A percentile compares a stretch with the other conserved stretches of the same genome.
These are phyloP conservation scores for Russula olivacea DNA, from an alignment of 768 basidiomycete species.

Conservation along the genomic window DNA sequence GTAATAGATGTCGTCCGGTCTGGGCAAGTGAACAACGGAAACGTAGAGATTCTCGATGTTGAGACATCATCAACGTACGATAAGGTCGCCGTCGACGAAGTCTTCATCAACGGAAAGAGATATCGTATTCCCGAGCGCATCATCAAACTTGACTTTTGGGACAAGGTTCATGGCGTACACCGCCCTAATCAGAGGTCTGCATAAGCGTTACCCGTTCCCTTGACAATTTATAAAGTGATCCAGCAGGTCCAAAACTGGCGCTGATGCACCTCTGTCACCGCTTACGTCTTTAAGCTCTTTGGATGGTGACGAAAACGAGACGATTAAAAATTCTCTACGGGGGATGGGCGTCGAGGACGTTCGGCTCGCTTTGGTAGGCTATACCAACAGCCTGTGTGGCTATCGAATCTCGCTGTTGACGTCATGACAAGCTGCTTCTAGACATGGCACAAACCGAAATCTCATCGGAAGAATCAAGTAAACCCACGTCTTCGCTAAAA, in stretches of 20 bases:
- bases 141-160: conserved; percentile 95
- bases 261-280: conserved; percentile 29
- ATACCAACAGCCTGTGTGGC: background rate
- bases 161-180: conserved; percentile 44
- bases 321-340: conserved; percentile 2
- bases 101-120: conserved; percentile 79
- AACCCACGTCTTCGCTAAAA: conserved; percentile 1
- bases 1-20: conserved; percentile 72
- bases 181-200: conserved; percentile 17
- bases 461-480: conserved; percentile 3
- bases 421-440: conserved; percentile 16
- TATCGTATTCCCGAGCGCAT: conserved; percentile 91
- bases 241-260: conserved; percentile 14
- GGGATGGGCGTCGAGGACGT: conserved; percentile 23
- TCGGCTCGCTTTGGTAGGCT: conserved; percentile 21
- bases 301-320: conserved; percentile 21
- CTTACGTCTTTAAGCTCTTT: conserved; percentile 28
- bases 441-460: conserved; percentile 19
- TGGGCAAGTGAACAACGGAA: conserved; percentile 82
- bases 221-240: background rate
- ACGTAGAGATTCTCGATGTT: conserved; percentile 78
- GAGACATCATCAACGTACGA: conserved; percentile 43
- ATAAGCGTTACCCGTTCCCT: background rate
- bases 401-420: background rate
- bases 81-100: conserved; percentile 68